Evolutionary conservation across 176 grass and related monocot genomes (phyloP), one percentile per base, ranked within the genome.

Genomic region (Aegilops speltoides): DNA sequence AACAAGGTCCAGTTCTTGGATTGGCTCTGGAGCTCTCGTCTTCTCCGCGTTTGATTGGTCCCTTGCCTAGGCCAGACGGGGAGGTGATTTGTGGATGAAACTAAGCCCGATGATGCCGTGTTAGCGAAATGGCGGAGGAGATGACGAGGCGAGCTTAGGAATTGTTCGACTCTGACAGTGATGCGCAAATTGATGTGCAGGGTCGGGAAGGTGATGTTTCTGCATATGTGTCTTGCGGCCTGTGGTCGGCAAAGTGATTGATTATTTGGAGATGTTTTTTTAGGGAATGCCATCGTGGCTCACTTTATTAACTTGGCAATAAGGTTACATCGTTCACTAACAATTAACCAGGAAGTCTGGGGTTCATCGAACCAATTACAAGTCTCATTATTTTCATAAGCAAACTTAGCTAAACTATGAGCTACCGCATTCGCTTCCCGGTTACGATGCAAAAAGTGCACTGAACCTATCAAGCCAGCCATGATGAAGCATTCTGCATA

Each of bases 1-100:
- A 37, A 36, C 7, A 56, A 70, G 7, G 66, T 3, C 82, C 77
- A 59, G 24, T 13, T 62, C 83, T 54, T 38, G 65, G 19, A 68
- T 6, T 38, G 59, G 75, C 68, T 57, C 2, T 14, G 69, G 20
- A 72, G n/a, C 68, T 43, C 37, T 31, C 10, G 10, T 12, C 17
- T 19, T 8, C 63, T 26, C 41, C 29, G 13, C 14, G 46, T 66
- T 57, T n/a, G 75, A 41, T 79, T 12, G 78, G 4, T 43, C 64
- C 10, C 36, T 36, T 68, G 6, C 32, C 45, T 54, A 2, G 50
- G 50, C 50, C 16, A 54, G 50, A 54, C 50, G 50, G 1, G 50
- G 68, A 81, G 60, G 45, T 25, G 24, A 43, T 76, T 66, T 73
- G 41, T 66, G 87, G 54, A 29, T 65, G 36, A 54, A 60, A 64